Percentiles rank a stretch among this genome's conserved stretches.
These are phyloP conservation scores for Hyaloscypha hepaticicola DNA, from an alignment of 495 filamentous ascomycete genomes.

Conservation along the genomic window DNA sequence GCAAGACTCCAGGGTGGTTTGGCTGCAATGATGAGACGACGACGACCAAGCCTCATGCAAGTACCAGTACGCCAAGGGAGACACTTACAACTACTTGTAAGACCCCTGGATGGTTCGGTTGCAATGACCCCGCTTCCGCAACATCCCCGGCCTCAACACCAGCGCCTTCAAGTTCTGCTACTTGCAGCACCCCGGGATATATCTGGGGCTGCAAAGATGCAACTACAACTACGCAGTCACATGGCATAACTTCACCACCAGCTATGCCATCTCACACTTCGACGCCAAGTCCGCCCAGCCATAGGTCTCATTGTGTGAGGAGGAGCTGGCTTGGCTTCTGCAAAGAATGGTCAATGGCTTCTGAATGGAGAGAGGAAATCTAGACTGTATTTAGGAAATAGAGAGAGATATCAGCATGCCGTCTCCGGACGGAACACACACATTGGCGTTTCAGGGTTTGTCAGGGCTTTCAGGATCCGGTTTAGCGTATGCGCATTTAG, in stretches of 20 bases:
- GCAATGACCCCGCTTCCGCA: constrained; percentile 50
- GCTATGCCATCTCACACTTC: constrained; percentile 17
- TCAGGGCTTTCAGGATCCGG: not conserved
- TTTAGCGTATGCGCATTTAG: not conserved
- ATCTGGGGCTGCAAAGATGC: constrained; percentile 59
- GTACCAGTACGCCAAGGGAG: constrained; percentile 48
- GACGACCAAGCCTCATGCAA: constrained; percentile 30
- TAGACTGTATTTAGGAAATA: constrained; percentile 31
- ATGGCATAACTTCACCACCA: constrained; percentile 33
- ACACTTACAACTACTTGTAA: constrained; percentile 53
- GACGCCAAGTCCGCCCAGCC: constrained; percentile 14
- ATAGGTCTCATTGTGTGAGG: constrained; percentile 22
- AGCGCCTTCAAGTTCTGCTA: constrained; percentile 22
- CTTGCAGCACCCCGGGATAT: constrained; percentile 52
- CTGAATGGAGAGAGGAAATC: constrained; percentile 27
- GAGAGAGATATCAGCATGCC: not conserved
- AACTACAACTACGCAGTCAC: constrained; percentile 33
- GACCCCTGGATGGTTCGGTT: constrained; percentile 63
- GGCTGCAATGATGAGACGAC: constrained; percentile 49
- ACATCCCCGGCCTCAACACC: constrained; percentile 18
- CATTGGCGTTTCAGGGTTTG: constrained; percentile 18
- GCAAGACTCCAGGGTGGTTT: constrained; percentile 67
- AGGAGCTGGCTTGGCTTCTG: constrained; percentile 32
- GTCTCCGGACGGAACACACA: not conserved
- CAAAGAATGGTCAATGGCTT: constrained; percentile 23